phyloP scores from a whole-genome alignment of 257 asterid species.

The Solanum raphanifolium region DNA sequence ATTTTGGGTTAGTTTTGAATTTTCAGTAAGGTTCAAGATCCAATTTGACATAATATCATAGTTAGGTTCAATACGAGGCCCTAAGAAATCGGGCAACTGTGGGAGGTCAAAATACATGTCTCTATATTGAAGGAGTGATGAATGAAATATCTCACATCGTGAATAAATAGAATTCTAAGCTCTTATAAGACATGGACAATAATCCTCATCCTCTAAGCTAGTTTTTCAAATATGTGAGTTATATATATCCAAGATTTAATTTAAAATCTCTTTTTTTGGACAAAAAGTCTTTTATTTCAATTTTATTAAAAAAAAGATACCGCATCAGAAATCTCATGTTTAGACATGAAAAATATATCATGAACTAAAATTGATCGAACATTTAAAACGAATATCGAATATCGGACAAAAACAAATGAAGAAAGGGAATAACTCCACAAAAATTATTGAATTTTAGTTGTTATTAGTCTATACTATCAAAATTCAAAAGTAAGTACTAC shows the following conservation, averaged over 20 bases:
- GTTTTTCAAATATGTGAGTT: background rate
- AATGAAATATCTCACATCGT: background rate
- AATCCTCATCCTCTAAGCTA: background rate
- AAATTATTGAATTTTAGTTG: background rate
- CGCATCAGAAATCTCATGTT: background rate
- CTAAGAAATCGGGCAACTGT: background rate
- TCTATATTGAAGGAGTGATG: background rate
- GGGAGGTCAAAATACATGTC: background rate
- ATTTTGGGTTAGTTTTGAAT: background rate
- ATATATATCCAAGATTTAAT: background rate
- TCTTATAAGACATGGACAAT: background rate
- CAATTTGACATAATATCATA: background rate
- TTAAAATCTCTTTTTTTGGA: background rate
- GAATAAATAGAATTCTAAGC: background rate
- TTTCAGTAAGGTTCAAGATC: background rate
- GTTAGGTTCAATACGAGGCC: background rate
- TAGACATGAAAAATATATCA: background rate
- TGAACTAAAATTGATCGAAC: background rate
- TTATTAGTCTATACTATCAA: background rate
- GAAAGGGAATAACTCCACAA: background rate
- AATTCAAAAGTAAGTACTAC: background rate
- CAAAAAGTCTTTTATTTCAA: background rate
- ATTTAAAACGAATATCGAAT: background rate
- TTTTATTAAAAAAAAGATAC: background rate
- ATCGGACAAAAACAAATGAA: background rate